phyloP scores from a whole-genome alignment of 2,329 filamentous ascomycete genomes.

The Colletotrichum sp. region DNA sequence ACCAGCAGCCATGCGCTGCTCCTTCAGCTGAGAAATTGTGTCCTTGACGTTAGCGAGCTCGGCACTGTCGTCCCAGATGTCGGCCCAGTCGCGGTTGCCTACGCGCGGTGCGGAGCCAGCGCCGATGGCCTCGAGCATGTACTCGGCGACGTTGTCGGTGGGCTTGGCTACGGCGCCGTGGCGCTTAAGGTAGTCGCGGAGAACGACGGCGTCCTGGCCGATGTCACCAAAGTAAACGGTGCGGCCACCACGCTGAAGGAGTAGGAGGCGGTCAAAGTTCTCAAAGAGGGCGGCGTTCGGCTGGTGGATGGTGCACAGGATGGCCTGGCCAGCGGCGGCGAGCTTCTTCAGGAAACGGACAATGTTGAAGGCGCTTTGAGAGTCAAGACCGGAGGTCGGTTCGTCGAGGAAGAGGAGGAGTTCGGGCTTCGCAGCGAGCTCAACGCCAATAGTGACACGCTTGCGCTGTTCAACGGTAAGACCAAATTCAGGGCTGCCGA shows the following conservation, averaged over 20 bases:
- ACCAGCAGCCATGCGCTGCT: constrained; percentile 52
- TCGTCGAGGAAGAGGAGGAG: constrained; percentile 81
- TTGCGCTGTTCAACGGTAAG: constrained; percentile 70
- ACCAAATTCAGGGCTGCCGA: constrained; percentile 69
- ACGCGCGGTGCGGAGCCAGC: constrained; percentile 76
- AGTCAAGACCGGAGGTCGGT: constrained; percentile 77
- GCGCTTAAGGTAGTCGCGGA: constrained; percentile 68
- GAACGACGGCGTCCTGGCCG: constrained; percentile 72
- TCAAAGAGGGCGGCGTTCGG: constrained; percentile 87
- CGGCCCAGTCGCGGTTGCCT: constrained; percentile 78
- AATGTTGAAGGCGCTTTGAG: constrained; percentile 77
- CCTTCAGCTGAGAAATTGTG: constrained; percentile 71
- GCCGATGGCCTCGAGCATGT: constrained; percentile 86
- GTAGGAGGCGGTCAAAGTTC: constrained; percentile 82
- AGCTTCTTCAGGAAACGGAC: constrained; percentile 80
- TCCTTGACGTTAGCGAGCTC: constrained; percentile 72
- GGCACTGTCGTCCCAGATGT: constrained; percentile 77
- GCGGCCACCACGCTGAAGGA: constrained; percentile 78
- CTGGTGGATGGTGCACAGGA: constrained; percentile 91
- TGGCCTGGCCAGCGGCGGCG: constrained; percentile 81
- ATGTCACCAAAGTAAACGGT: constrained; percentile 90
- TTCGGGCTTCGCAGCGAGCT: constrained; percentile 83
- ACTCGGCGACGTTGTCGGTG: constrained; percentile 71
- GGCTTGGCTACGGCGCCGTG: constrained; percentile 65
- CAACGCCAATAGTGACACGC: constrained; percentile 90